Percentiles rank a stretch among this genome's conserved stretches.
Conservation (phyloP, 371 early-diverging fungal species). For the Mortierella sp. region DNA sequence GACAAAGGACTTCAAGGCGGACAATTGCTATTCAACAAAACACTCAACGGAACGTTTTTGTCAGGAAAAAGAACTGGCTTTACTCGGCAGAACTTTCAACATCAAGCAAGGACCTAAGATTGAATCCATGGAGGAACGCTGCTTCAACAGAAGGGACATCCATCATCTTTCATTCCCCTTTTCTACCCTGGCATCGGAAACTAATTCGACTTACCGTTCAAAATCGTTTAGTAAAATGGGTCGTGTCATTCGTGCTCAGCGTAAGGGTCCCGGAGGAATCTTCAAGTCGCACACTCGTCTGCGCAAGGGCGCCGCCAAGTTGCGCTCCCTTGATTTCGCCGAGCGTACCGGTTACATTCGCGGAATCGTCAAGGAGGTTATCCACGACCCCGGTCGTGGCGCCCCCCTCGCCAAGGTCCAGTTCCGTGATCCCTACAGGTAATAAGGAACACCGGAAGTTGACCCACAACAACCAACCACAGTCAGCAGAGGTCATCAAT, state of each 20-base stretch:
- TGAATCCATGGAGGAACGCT: too few relatives aligned
- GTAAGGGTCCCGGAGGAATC: constrained; percentile 99
- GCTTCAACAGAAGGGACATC: too few relatives aligned
- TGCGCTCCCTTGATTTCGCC: constrained; percentile 93
- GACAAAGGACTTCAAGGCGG: too few relatives aligned
- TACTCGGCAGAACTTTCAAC: too few relatives aligned
- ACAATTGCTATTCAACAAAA: too few relatives aligned
- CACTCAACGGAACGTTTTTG: too few relatives aligned
- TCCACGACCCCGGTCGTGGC: constrained; percentile 99
- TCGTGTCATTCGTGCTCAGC: constrained; percentile 81
- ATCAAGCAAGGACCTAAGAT: too few relatives aligned
- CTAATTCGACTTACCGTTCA: too few relatives aligned
- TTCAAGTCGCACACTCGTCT: constrained; percentile 97
- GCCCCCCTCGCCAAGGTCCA: constrained; percentile 98
- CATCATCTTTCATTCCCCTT: too few relatives aligned
- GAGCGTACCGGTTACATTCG: constrained; percentile 98
- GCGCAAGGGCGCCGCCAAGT: constrained; percentile 97
- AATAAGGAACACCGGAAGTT: background rate
- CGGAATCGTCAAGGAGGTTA: constrained; percentile 98
- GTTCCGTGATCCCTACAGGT: constrained; percentile 77
- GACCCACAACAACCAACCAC: background rate
- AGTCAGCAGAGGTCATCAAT: background rate
- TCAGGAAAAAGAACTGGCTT: too few relatives aligned
- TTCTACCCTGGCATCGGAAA: too few relatives aligned
- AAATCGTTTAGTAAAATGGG: constrained; percentile 73